Evolutionary conservation across 2,329 filamentous ascomycete genomes (phyloP).

Genomic region (Blastomyces emzantsi): DNA sequence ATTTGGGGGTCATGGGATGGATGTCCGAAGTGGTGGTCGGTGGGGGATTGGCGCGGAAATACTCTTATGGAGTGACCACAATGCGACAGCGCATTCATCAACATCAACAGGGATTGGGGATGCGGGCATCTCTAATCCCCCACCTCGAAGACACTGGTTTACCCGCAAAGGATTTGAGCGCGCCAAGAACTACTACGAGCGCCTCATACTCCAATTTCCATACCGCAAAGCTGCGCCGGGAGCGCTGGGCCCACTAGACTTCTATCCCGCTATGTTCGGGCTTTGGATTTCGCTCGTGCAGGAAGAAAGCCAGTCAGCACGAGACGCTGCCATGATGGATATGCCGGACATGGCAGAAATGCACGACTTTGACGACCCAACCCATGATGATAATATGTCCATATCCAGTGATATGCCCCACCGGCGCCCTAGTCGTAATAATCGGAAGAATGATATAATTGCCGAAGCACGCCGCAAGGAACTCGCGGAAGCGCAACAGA

Average conservation of each 20-base stretch:
- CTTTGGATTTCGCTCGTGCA: conserved; percentile 71
- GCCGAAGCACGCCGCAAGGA: conserved; percentile 42
- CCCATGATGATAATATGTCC: conserved; percentile 18
- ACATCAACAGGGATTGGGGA: not conserved
- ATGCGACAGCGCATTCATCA: conserved; percentile 9
- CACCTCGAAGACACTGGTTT: conserved; percentile 26
- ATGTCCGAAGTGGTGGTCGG: conserved; percentile 58
- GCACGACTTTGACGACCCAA: conserved; percentile 22
- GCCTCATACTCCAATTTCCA: conserved; percentile 66
- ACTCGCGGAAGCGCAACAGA: conserved; percentile 49
- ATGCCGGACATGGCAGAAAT: conserved; percentile 20
- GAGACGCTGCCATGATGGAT: conserved; percentile 32
- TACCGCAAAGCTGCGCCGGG: conserved; percentile 54
- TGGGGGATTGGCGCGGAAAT: conserved; percentile 86
- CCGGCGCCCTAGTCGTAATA: conserved; percentile 17
- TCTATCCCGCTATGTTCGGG: conserved; percentile 72
- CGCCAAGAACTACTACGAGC: conserved; percentile 64
- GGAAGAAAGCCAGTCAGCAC: conserved; percentile 45
- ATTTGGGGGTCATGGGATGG: conserved; percentile 49
- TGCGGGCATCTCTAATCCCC: not conserved
- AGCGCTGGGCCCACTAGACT: conserved; percentile 58
- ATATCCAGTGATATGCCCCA: conserved; percentile 16
- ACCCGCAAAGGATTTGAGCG: conserved; percentile 45
- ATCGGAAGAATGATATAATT: conserved; percentile 29
- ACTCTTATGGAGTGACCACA: conserved; percentile 50